Evolutionary conservation across 2,329 filamentous ascomycete species (phyloP).

Genomic region (Xylariaceae sp.): DNA sequence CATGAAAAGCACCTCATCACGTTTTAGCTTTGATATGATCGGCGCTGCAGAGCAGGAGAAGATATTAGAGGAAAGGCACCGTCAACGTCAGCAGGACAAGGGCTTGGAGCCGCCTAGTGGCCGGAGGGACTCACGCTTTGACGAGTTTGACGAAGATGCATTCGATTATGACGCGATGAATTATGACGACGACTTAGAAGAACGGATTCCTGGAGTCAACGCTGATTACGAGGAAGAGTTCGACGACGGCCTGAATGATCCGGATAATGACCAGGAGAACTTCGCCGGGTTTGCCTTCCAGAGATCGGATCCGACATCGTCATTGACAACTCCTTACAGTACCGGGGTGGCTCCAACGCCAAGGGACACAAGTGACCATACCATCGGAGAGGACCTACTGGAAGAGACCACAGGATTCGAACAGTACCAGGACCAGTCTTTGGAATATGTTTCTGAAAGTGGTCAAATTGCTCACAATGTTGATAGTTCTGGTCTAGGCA

Average conservation of each 20-base stretch:
- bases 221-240: constrained; percentile 43
- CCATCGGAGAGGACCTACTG: constrained; percentile 53
- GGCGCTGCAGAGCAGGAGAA: constrained; percentile 64
- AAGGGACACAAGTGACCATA: constrained; percentile 48
- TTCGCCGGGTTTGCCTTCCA: constrained; percentile 57
- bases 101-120: constrained; percentile 39
- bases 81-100: constrained; percentile 60
- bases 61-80: constrained; percentile 66
- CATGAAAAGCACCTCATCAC: constrained; percentile 71
- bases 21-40: constrained; percentile 78
- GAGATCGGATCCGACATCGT: constrained; percentile 47
- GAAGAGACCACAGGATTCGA: constrained; percentile 39
- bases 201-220: constrained; percentile 57
- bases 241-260: constrained; percentile 38
- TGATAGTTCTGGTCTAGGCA: constrained; percentile 37
- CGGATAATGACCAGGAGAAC: constrained; percentile 54
- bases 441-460: constrained; percentile 5
- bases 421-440: constrained; percentile 13
- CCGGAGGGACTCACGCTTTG: constrained; percentile 48
- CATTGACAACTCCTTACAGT: constrained; percentile 45
- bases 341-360: constrained; percentile 47
- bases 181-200: constrained; percentile 61
- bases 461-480: constrained; percentile 15
- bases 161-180: constrained; percentile 61
- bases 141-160: constrained; percentile 57